These are phyloP conservation scores for Rubia yunnanensis DNA, from an alignment of 257 asterid genomes.

Conservation along the genomic window DNA sequence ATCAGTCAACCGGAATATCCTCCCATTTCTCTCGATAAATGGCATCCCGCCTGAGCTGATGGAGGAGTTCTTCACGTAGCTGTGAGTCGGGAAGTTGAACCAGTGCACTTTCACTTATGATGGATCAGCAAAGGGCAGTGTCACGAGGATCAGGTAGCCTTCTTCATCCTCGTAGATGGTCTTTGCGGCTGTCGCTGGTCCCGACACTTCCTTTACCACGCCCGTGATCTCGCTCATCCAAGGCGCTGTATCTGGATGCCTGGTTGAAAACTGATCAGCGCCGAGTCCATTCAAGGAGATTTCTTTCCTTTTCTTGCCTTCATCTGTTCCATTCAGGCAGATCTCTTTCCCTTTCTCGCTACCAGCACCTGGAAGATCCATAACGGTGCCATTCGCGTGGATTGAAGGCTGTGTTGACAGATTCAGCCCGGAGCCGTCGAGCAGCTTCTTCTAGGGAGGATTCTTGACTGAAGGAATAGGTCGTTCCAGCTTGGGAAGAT, in stretches of 20 bases:
- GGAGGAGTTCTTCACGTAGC: constrained; percentile 57
- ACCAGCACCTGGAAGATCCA: too few species aligned
- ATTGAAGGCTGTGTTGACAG: constrained; percentile 41
- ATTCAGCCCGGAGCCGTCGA: constrained; percentile 51
- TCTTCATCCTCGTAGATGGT: constrained; percentile 58
- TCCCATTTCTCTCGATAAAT: constrained; percentile 47
- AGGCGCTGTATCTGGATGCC: constrained; percentile 37
- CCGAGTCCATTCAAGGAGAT: constrained; percentile 23
- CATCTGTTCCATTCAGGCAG: constrained; percentile 37
- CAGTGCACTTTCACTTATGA: constrained; percentile 59
- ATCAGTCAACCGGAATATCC: constrained; percentile 58
- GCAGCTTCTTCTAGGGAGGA: constrained; percentile 39
- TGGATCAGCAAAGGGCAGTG: constrained; percentile 61
- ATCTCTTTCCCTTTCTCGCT: constrained; percentile 57
- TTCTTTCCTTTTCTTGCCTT: constrained; percentile 58
- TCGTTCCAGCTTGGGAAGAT: constrained; percentile 52
- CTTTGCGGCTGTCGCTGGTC: constrained; percentile 72
- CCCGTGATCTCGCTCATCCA: constrained; percentile 59
- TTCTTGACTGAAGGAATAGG: constrained; percentile 34
- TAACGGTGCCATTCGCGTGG: too few species aligned
- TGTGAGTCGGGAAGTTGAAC: constrained; percentile 59
- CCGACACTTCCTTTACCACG: constrained; percentile 42
- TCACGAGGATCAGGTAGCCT: constrained; percentile 56
- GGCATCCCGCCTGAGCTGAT: constrained; percentile 55
- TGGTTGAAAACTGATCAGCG: constrained; percentile 23